phyloP scores from a whole-genome alignment of 176 grass and related monocot species.

The Luzula sylvatica region DNA sequence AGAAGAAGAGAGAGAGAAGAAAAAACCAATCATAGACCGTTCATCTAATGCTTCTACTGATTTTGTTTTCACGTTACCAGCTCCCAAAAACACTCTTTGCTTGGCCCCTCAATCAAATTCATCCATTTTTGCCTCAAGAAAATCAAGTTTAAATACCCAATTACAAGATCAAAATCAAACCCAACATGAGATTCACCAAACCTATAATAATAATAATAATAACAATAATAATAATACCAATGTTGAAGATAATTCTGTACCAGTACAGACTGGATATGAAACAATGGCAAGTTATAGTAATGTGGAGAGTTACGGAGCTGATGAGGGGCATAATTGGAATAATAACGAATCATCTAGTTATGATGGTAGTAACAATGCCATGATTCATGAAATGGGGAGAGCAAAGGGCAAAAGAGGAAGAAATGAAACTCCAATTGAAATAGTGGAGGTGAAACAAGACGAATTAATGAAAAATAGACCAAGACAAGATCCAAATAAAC shows the following conservation, averaged over 20 bases:
- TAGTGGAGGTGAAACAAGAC: slow-evolving; percentile 81
- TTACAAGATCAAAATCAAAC: slow-evolving; percentile 26
- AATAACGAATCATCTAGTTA: slow-evolving; percentile 30
- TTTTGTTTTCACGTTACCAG: slow-evolving; percentile 71
- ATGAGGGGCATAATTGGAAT: slow-evolving; percentile 40
- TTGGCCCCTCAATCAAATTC: slow-evolving; percentile 25
- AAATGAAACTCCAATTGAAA: slow-evolving; percentile 50
- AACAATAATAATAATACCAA: no score
- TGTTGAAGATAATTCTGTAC: slow-evolving; percentile 11
- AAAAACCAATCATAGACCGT: slow-evolving; percentile 17
- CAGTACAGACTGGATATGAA: slow-evolving; percentile 21
- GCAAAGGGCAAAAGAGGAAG: slow-evolving; percentile 75
- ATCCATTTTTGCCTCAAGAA: slow-evolving; percentile 22
- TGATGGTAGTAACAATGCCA: slow-evolving; percentile 22
- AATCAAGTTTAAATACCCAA: slow-evolving; percentile 30
- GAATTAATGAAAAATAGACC: slow-evolving; percentile 92
- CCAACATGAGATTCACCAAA: slow-evolving; percentile 18
- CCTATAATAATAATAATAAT: neutral
- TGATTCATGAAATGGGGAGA: slow-evolving; percentile 36
- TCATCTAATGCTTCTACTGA: slow-evolving; percentile 21
- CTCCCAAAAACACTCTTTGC: slow-evolving; percentile 65
- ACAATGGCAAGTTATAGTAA: slow-evolving; percentile 26
- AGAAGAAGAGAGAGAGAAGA: slow-evolving; percentile 18
- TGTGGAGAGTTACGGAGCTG: slow-evolving; percentile 21
- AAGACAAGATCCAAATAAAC: slow-evolving; percentile 63